phyloP scores from a whole-genome alignment of 2,329 filamentous ascomycete genomes.

The Alternaria dauci region DNA sequence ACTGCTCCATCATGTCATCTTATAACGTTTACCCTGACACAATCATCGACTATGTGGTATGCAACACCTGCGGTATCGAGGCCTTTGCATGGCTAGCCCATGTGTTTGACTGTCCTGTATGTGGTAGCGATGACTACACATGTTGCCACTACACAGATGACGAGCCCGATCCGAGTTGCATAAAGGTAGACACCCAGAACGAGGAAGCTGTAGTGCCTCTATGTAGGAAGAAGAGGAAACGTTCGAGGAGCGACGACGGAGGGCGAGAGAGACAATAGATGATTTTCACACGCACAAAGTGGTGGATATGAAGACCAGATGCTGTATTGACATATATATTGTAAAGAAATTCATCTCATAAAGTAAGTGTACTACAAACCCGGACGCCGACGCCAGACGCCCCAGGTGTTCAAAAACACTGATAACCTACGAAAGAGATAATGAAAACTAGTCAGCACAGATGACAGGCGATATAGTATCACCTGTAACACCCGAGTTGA shows the following conservation, averaged over 20 bases:
- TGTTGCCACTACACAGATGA: neutral
- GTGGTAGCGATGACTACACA: slow-evolving; percentile 7
- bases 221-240: slow-evolving; percentile 6
- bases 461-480: neutral
- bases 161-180: neutral
- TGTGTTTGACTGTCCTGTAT: slow-evolving; percentile 17
- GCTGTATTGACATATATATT: neutral
- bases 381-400: neutral
- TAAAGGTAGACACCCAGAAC: neutral
- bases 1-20: slow-evolving; percentile 10
- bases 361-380: neutral
- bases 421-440: neutral
- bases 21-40: slow-evolving; percentile 13
- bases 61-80: slow-evolving; percentile 13
- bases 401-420: neutral
- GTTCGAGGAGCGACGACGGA: neutral
- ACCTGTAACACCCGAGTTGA: neutral
- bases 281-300: neutral
- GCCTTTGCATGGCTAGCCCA: slow-evolving; percentile 25
- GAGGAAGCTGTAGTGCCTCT: neutral
- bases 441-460: neutral
- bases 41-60: slow-evolving; percentile 16
- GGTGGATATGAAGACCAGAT: neutral
- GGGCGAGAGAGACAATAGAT: neutral
- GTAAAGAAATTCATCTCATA: neutral